Conservation (phyloP, 495 filamentous ascomycete genomes). For the Penicillium soppii region DNA sequence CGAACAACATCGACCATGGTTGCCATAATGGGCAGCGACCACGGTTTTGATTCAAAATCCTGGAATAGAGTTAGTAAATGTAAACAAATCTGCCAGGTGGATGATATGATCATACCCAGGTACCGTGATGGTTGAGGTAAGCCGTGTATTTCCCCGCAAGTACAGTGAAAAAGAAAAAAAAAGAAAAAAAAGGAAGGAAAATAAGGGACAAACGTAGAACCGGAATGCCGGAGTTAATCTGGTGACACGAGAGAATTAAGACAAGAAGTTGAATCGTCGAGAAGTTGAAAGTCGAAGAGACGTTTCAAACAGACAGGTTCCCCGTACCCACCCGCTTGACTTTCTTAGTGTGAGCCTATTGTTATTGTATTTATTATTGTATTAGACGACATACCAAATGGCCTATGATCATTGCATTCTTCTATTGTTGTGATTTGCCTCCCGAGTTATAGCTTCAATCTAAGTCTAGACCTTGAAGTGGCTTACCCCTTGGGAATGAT, state of each 20-base stretch:
- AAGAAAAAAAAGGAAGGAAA: too few relatives aligned
- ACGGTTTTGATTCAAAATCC: background rate
- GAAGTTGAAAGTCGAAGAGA: too few relatives aligned
- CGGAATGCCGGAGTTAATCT: slow-evolving; percentile 1
- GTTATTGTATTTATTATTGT: too few relatives aligned
- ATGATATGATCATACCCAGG: too few relatives aligned
- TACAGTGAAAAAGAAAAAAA: too few relatives aligned
- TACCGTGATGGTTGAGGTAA: too few relatives aligned
- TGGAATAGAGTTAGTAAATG: too few relatives aligned
- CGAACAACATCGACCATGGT: slow-evolving; percentile 18
- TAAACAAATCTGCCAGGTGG: too few relatives aligned
- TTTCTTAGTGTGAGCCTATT: background rate
- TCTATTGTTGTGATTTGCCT: background rate
- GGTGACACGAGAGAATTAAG: background rate
- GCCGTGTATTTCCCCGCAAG: too few relatives aligned
- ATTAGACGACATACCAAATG: too few relatives aligned
- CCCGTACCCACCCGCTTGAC: background rate
- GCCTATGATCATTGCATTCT: background rate
- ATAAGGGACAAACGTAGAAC: background rate
- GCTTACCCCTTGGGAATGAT: background rate
- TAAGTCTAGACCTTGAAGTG: background rate
- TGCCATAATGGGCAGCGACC: slow-evolving; percentile 13
- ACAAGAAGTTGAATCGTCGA: background rate
- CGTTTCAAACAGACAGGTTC: background rate
- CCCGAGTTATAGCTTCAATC: background rate